Percentiles rank a stretch among this genome's conserved stretches.
Conservation (phyloP, 2,329 filamentous ascomycete species). For the Aureobasidium sp. region DNA sequence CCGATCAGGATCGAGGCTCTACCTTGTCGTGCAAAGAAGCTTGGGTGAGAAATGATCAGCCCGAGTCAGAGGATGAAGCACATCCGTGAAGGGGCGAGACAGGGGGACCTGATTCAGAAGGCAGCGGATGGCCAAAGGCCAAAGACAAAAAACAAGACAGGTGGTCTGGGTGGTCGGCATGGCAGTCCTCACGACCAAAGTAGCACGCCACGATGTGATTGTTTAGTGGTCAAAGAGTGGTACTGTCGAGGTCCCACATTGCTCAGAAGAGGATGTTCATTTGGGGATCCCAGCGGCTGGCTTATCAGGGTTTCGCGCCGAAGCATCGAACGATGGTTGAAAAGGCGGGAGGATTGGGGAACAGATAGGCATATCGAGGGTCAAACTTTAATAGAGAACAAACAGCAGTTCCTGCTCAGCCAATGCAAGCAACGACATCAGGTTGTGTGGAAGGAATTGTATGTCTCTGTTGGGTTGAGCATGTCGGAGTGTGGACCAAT, state of each 20-base stretch:
- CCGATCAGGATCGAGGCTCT: neutral
- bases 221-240: neutral
- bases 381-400: constrained; percentile 5
- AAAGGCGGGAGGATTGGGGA: neutral
- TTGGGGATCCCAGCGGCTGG: neutral
- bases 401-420: neutral
- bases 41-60: neutral
- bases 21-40: neutral
- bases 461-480: neutral
- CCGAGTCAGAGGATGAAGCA: neutral
- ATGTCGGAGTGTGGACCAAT: neutral
- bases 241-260: neutral
- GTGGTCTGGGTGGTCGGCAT: neutral
- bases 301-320: neutral
- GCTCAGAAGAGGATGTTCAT: neutral
- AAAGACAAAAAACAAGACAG: neutral
- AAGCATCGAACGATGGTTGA: neutral
- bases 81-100: neutral
- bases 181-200: neutral
- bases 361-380: neutral
- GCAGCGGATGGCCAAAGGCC: neutral
- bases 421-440: neutral
- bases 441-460: neutral
- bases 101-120: constrained; percentile 1
- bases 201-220: neutral